phyloP scores from a whole-genome alignment of 352 stramenopile genomes.

The Aphanomyces invadans region DNA sequence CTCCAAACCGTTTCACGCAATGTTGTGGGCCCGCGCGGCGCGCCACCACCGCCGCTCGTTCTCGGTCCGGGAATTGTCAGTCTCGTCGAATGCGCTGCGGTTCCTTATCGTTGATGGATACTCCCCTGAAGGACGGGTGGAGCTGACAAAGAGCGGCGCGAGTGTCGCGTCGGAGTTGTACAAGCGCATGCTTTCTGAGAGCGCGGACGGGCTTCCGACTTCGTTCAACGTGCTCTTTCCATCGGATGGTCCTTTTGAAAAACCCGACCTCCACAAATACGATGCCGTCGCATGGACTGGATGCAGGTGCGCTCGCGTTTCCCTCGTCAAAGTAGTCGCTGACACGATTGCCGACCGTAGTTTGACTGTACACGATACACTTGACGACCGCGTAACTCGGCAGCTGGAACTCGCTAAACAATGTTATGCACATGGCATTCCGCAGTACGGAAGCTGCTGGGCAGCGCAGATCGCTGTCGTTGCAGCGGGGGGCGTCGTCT shows the following conservation, averaged over 20 bases:
- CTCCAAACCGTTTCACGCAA: not conserved
- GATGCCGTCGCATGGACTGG: conserved; percentile 71
- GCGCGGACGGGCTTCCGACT: not conserved
- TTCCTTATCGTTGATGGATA: conserved; percentile 24
- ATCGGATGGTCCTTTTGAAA: conserved; percentile 53
- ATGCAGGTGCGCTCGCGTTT: conserved; percentile 32
- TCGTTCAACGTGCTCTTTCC: conserved; percentile 56
- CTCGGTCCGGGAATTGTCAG: conserved; percentile 27
- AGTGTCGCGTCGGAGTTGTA: conserved; percentile 4
- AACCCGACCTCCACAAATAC: conserved; percentile 56
- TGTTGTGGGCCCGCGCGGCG: not conserved
- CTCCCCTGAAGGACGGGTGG: conserved; percentile 8
- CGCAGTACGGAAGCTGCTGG: conserved; percentile 75
- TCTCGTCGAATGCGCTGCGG: conserved; percentile 1
- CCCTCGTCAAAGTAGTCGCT: not conserved
- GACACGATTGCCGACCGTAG: not conserved
- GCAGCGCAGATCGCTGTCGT: conserved; percentile 68
- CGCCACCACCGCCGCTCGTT: not conserved
- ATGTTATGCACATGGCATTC: conserved; percentile 50
- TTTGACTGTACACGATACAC: conserved; percentile 54
- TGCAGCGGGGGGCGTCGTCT: conserved; percentile 53
- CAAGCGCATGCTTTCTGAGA: not conserved
- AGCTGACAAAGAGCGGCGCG: not conserved
- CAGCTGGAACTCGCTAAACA: conserved; percentile 65
- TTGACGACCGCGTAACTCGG: conserved; percentile 54